Evolutionary conservation across 495 filamentous ascomycete genomes (phyloP).

Genomic region (Aspergillus carlsbadensis): DNA sequence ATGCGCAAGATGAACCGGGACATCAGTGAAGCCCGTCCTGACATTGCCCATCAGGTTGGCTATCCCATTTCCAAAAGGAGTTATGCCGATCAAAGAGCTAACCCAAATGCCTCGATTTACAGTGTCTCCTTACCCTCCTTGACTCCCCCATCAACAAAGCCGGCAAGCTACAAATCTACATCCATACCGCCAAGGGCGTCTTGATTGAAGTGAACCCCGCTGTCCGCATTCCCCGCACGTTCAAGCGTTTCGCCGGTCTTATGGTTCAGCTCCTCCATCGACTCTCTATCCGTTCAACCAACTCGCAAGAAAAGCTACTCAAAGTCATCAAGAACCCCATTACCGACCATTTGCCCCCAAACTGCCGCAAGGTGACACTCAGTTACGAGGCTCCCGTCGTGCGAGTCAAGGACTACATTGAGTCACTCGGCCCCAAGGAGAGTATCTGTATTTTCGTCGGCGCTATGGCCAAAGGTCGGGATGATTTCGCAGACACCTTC

Average conservation of each 20-base stretch:
- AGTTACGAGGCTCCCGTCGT: slow-evolving; percentile 88
- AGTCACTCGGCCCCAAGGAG: slow-evolving; percentile 72
- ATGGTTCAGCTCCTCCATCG: slow-evolving; percentile 99
- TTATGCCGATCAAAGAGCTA: slow-evolving; percentile 1
- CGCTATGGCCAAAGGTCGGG: slow-evolving; percentile 94
- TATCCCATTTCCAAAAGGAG: background rate
- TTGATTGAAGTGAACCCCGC: slow-evolving; percentile 96
- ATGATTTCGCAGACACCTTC: slow-evolving; percentile 91
- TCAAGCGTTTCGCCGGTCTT: slow-evolving; percentile 96
- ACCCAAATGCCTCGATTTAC: slow-evolving; percentile 7
- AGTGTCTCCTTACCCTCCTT: slow-evolving; percentile 97
- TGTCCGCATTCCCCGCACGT: slow-evolving; percentile 94
- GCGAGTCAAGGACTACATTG: slow-evolving; percentile 83
- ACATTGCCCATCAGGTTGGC: slow-evolving; percentile 96
- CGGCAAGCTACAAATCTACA: slow-evolving; percentile 95
- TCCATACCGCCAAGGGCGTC: slow-evolving; percentile 94
- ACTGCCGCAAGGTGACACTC: slow-evolving; percentile 95
- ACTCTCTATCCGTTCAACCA: slow-evolving; percentile 90
- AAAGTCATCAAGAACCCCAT: slow-evolving; percentile 98
- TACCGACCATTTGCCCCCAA: slow-evolving; percentile 91
- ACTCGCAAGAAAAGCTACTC: slow-evolving; percentile 94
- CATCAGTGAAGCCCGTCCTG: slow-evolving; percentile 94
- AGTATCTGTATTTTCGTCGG: slow-evolving; percentile 97
- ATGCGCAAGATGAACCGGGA: slow-evolving; percentile 99
- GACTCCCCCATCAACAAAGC: slow-evolving; percentile 99